These are phyloP conservation scores for Chlamydomonas reinhardtii DNA, from an alignment of 163 green algal genomes.

Conservation along the genomic window DNA sequence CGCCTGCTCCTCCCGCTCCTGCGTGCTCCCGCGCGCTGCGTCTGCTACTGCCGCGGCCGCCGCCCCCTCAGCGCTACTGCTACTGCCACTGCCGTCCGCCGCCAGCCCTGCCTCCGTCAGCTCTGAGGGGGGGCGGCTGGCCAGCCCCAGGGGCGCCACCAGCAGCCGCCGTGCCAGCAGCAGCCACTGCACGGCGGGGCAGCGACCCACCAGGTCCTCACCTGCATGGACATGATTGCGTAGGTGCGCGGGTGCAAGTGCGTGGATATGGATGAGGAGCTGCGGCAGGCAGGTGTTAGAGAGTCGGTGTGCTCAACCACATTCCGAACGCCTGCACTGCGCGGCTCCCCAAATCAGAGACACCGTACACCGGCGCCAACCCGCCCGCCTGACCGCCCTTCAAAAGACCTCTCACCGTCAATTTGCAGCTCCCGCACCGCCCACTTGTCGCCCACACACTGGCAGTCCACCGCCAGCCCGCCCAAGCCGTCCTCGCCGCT, in stretches of 20 bases:
- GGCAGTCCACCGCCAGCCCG: not conserved
- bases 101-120: not conserved
- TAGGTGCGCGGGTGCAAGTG: not conserved
- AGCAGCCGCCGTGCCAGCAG: conserved; percentile 73
- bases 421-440: conserved; percentile 29
- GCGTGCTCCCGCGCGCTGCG: too few species aligned
- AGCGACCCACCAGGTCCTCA: conserved; percentile 74
- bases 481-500: not conserved
- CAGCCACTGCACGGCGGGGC: conserved; percentile 67
- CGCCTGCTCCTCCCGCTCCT: not conserved
- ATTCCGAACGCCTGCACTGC: too few species aligned
- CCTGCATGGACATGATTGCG: conserved; percentile 39
- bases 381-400: too few species aligned
- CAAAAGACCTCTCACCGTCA: conserved; percentile 32
- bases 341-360: too few species aligned
- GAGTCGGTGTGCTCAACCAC: too few species aligned
- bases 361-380: too few species aligned
- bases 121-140: not conserved
- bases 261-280: too few species aligned
- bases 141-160: conserved; percentile 46
- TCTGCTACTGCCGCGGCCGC: not conserved
- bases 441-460: not conserved
- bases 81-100: not conserved
- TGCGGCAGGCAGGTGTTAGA: too few species aligned
- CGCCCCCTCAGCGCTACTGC: not conserved